Base-by-base conservation (phyloP, 1,139 yeast species). In the Kodamaea anthophila region DNA sequence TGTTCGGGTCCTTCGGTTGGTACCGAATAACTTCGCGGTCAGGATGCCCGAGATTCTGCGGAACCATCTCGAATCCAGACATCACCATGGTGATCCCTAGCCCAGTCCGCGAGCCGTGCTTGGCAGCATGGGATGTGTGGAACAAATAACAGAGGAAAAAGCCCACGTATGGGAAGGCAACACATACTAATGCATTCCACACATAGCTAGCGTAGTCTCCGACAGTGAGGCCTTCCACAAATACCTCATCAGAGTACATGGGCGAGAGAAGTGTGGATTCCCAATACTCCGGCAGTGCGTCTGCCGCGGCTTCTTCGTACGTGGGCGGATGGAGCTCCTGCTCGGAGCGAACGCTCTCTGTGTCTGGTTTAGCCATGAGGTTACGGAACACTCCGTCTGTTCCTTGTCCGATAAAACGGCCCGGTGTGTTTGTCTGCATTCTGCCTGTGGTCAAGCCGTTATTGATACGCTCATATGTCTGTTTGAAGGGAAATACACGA, bases 51-150 rank as follows among this genome's bases (percentile, higher is more conserved):
- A 66, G 63, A 42, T 68, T 66, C 20, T 71, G 61, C 1, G 96
- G 94, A 20, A 80, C 65, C 59, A 86, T 67, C 31, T 73, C 69
- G 51, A 74, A 79, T 2, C 95, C 95, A 43, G 79, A 77, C 39
- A 82, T 74, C 28, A 88, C 65, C 42, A 93, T 72, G 0, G 96
- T 87, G 33, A 85, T 55, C 3, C 98, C 98, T 33, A 91, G 62
- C 1, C 99, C 99, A 9, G 91, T 84, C 37, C 96, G 67, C 2
- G 97, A 81, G 5, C 99, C 99, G 46, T 88, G 91, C 49, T 86
- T 86, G 4, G 97, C 96, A 5, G 97, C 97, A 51, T 91, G 98
- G 2, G 96, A 85, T 1, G 98, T 88, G 57, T 91, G 98, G 33
- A 93, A 63, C 29, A 91, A 62, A 53, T 88, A 91, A 14, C 98